Percentiles rank a stretch among this genome's conserved stretches.
phyloP scores from a whole-genome alignment of 1,284 basidiomycete species.

The Neonothopanus nambi region DNA sequence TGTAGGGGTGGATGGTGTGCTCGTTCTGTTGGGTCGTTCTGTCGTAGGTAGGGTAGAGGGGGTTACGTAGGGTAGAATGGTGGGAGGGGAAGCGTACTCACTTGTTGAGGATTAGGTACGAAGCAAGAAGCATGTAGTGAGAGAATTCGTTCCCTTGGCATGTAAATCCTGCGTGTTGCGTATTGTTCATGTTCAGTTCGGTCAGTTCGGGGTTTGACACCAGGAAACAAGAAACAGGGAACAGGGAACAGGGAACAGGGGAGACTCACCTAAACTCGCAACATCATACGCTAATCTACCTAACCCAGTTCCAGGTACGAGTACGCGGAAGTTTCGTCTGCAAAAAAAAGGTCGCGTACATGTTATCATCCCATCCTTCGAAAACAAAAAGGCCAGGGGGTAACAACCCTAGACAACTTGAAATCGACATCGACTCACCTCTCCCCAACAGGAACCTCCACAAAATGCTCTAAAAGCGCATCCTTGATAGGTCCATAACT shows the following conservation, averaged over 20 bases:
- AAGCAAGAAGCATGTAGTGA: conserved; percentile 88
- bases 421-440: conserved; percentile 38
- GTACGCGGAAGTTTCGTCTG: conserved; percentile 65
- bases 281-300: conserved; percentile 87
- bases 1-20: conserved; percentile 82
- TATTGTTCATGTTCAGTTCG: too few relatives aligned
- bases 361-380: too few relatives aligned
- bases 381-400: not conserved
- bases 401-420: too few relatives aligned
- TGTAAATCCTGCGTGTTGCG: conserved; percentile 86
- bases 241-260: too few relatives aligned
- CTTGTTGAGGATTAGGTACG: conserved; percentile 83
- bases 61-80: not conserved
- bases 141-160: conserved; percentile 94
- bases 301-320: conserved; percentile 88
- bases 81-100: conserved; percentile 29
- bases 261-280: conserved; percentile 67
- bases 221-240: not conserved
- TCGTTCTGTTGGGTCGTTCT: conserved; percentile 48
- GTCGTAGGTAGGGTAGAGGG: conserved; percentile 49
- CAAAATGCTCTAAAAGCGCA: conserved; percentile 68
- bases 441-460: conserved; percentile 50
- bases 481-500: conserved; percentile 82
- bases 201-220: conserved; percentile 4
- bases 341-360: too few relatives aligned